phyloP scores from a whole-genome alignment of 202 grass and related monocot genomes.

The Eragrostis tef region DNA sequence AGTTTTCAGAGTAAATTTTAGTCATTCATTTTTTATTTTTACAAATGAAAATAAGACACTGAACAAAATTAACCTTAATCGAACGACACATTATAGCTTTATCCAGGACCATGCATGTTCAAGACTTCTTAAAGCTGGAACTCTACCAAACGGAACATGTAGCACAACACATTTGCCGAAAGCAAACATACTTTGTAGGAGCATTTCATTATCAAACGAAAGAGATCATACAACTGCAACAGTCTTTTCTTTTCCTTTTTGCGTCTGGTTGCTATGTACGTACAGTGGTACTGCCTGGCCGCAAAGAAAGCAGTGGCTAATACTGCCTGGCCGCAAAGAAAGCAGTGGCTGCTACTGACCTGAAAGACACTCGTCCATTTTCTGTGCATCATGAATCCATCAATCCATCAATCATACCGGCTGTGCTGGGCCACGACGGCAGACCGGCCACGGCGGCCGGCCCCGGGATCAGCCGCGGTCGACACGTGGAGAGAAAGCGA shows the following conservation, averaged over 20 bases:
- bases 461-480: neutral
- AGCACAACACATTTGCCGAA: too few relatives aligned
- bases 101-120: too few relatives aligned
- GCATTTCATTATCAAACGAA: neutral
- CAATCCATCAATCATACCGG: conserved; percentile 39
- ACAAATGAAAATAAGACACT: too few relatives aligned
- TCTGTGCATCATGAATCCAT: conserved; percentile 21
- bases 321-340: too few relatives aligned
- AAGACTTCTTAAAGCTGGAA: too few relatives aligned
- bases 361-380: neutral
- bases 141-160: too few relatives aligned
- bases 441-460: neutral
- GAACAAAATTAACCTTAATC: too few relatives aligned
- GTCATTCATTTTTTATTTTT: too few relatives aligned
- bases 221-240: neutral
- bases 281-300: neutral
- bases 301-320: too few relatives aligned
- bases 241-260: neutral
- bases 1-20: too few relatives aligned
- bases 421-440: conserved; percentile 6
- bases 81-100: too few relatives aligned
- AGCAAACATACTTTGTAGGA: too few relatives aligned
- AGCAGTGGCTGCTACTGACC: neutral
- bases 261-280: neutral
- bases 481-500: conserved; percentile 6